Evolutionary conservation across 106 monocot genomes (phyloP), one percentile per base, ranked within the genome.

Genomic region (Allium fistulosum): DNA sequence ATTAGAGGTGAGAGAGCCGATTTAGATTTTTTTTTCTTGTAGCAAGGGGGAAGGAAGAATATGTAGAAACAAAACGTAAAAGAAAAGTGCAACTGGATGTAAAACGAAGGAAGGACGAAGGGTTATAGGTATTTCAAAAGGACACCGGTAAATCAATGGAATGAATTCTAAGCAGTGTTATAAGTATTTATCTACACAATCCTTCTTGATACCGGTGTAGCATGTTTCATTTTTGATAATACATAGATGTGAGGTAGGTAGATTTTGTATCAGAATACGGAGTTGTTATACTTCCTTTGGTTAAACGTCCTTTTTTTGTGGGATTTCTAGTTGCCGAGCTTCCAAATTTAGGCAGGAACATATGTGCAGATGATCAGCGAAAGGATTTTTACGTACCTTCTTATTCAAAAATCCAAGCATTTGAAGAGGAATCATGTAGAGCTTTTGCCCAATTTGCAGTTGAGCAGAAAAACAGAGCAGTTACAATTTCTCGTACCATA

Each of bases 271-370:
- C 81, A 26, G 88, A 91, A 53, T 81, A 47, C 78, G 83, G 87
- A 68, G 85, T 88, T 66, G 51, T 96, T 26, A 79, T 96, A 65
- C 69, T 91, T 51, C 95, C 91, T 16, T 78, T 96, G 88, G 86
- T 96, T 57, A 91, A 88, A 72, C 88, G 91, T 78, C 96, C 88
- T 65, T 96, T 96, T 79, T 76, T 96, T 78, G 91, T 96, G 48
- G 96, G 96, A n/a, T 91, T 96, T 80, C 51, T 96, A 46, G 91
- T 96, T 74, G 88, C 84, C 27, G 96, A 96, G 74, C 52, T 96
- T 72, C 88, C 88, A 65, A 73, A 75, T 18, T 18, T 76, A 46
- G 75, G 76, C 53, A 16, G 59, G 18, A 69, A 67, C 65, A 47
- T 72, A 56, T 61, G 46, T 26, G 69, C 18, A 53, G 70, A 72